Evolutionary conservation across 2,329 filamentous ascomycete genomes (phyloP).

Genomic region (Penicillium sp.): DNA sequence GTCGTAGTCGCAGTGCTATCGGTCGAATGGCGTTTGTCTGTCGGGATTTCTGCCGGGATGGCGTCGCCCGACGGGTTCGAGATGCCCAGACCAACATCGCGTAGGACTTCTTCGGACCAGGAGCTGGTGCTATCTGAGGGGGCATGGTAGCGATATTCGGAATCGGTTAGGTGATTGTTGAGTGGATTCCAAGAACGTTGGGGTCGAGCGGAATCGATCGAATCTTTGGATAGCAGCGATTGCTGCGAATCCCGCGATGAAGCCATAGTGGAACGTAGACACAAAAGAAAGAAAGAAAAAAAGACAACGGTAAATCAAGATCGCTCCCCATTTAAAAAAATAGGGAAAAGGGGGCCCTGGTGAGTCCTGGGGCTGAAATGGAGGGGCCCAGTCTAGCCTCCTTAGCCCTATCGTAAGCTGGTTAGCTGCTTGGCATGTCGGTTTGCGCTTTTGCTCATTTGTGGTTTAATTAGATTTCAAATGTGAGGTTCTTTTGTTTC

Average conservation of each 20-base stretch:
- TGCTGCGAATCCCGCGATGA: slow-evolving; percentile 19
- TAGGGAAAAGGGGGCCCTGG: background rate
- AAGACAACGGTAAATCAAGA: background rate
- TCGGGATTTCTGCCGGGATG: slow-evolving; percentile 1
- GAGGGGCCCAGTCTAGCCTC: background rate
- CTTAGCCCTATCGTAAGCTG: background rate
- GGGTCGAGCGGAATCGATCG: slow-evolving; percentile 13
- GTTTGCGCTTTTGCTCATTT: background rate
- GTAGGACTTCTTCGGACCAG: slow-evolving; percentile 20
- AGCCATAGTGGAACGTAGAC: slow-evolving; percentile 9
- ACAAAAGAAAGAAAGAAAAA: background rate
- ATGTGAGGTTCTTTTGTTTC: background rate
- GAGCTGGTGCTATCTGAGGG: slow-evolving; percentile 10
- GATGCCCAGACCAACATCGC: slow-evolving; percentile 24
- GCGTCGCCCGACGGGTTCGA: slow-evolving; percentile 12
- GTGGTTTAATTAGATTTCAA: background rate
- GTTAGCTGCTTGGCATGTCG: slow-evolving; percentile 1
- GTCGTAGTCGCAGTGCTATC: slow-evolving; percentile 2
- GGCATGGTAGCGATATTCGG: slow-evolving; percentile 14
- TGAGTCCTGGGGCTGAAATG: background rate
- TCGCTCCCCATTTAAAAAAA: background rate
- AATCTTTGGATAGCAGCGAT: slow-evolving; percentile 17
- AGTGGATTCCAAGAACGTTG: slow-evolving; percentile 23
- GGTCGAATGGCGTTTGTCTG: slow-evolving; percentile 4
- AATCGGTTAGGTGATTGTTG: slow-evolving; percentile 11